Conservation (phyloP, 495 filamentous ascomycete species). For the Penicillium coffeae region DNA sequence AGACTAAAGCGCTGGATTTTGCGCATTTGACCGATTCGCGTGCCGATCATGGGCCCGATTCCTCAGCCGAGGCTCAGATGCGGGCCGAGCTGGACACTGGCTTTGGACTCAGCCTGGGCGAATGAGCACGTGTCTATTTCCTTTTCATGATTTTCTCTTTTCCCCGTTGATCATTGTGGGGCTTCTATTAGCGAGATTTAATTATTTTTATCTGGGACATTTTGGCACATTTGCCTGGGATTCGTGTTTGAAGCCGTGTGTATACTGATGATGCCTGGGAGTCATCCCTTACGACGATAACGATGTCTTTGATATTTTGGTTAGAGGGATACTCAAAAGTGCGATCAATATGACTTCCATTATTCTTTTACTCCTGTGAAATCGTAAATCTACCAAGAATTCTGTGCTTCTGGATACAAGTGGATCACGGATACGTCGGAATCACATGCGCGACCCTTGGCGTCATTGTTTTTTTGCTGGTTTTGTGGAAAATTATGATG, state of each 20-base stretch:
- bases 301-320: conserved; percentile 7
- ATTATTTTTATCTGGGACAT: conserved; percentile 10
- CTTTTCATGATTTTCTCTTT: conserved; percentile 6
- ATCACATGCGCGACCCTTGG: conserved; percentile 1
- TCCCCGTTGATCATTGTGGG: conserved; percentile 6
- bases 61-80: conserved; percentile 15
- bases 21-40: conserved; percentile 21
- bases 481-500: no score
- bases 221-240: conserved; percentile 5
- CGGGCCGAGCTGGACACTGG: conserved; percentile 30
- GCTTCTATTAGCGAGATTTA: conserved; percentile 7
- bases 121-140: conserved; percentile 8
- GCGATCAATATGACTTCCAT: conserved; percentile 6
- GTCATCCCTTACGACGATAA: conserved; percentile 8
- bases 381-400: not conserved
- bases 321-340: conserved; percentile 7
- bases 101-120: conserved; percentile 28
- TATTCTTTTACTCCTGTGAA: not conserved
- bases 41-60: conserved; percentile 2
- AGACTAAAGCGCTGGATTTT: conserved; percentile 28
- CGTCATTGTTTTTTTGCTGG: no score
- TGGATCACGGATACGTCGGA: not conserved
- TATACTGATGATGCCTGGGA: no score
- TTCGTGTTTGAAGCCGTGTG: no score
- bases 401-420: not conserved